A percentile compares a stretch with the other conserved stretches of the same genome.
These are phyloP conservation scores for Glycine latifolia DNA, from an alignment of 306 rosid species.

Conservation along the genomic window DNA sequence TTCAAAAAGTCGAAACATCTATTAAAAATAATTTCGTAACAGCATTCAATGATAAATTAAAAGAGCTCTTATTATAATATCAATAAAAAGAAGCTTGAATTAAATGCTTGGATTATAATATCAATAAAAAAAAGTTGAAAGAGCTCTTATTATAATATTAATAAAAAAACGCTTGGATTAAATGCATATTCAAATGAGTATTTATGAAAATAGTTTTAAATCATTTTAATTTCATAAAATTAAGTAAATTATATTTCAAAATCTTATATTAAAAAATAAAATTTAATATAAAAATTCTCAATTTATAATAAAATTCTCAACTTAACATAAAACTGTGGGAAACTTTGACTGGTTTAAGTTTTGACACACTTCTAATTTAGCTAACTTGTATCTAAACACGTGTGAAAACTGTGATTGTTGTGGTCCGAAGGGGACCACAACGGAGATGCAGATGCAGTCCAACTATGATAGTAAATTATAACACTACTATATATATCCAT, in stretches of 20 bases:
- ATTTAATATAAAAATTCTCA: no score
- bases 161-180: no score
- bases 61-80: no score
- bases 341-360: neutral
- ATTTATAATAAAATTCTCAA: neutral
- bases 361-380: neutral
- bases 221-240: neutral
- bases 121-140: no score
- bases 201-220: neutral
- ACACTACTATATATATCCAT: neutral
- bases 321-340: neutral
- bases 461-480: neutral
- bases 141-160: neutral
- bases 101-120: no score
- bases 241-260: neutral
- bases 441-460: neutral
- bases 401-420: neutral
- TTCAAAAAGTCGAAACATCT: no score
- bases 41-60: no score
- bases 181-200: neutral
- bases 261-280: neutral
- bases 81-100: no score
- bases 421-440: neutral
- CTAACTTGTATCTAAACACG: neutral
- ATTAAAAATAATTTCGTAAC: no score